Base-by-base conservation (phyloP, 148 eudicot species). In the Dysphania ambrosioides region DNA sequence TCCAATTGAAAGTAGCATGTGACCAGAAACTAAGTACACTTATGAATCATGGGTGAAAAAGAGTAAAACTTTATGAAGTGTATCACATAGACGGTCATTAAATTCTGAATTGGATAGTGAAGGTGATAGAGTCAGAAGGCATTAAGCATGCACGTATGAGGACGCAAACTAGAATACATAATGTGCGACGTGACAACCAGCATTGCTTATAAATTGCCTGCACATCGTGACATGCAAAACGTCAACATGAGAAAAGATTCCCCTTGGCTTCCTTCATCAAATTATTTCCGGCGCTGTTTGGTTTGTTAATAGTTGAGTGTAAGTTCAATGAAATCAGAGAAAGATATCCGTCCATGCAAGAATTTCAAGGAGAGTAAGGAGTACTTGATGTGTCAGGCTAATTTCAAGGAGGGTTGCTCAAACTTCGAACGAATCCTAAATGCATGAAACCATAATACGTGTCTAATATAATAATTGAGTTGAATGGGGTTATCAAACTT, bases 121-220 rank as follows among this genome's bases (percentile, higher is more conserved):
- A 60, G 34, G 9, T 60, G n/a, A 60, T 29, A 27, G 16, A 29
- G 18, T 27, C 34, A 13, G 7, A 12, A 58, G 65, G 32, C 65
- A 60, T 27, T 60, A 8, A 60, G 21, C 65, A 60, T 60, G 64
- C 64, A 60, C 64, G 64, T 60, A 26, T 27, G 34, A 26, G 2
- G 18, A 60, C 30, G 24, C 27, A 26, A 24, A 60, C 15, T 30
- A 60, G 2, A 24, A 59, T 59, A 23, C 63, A 59, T 6, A 15
- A 60, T 60, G 29, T 72, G 76, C 56, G 47, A 74, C 61, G 70
- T 74, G 77, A 74, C 70, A 47, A 74, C 31, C 77, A 64, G 64
- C 44, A 74, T 47, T n/a, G 13, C 19, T 66, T n/a, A 32, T 31
- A 2, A 63, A 10, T 32, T 44, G n/a, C 7, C 27, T 59, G 19